phyloP scores from a whole-genome alignment of 1,284 basidiomycete genomes.

The Ustilago trichophora region DNA sequence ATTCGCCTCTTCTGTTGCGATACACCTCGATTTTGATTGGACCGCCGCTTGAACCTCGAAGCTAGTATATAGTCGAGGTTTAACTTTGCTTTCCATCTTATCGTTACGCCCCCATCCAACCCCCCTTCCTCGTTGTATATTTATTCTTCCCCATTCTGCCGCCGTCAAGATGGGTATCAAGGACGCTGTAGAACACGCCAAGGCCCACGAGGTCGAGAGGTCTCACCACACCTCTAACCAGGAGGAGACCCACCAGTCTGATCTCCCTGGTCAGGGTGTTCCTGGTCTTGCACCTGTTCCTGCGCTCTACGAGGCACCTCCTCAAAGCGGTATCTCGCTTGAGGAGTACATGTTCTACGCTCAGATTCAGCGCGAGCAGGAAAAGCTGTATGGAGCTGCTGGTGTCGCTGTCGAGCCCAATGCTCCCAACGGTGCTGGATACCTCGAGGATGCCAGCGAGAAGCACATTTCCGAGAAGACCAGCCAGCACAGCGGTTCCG shows the following conservation, averaged over 20 bases:
- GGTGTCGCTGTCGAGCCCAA: constrained; percentile 28
- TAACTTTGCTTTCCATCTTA: too few relatives aligned
- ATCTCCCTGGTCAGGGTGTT: constrained; percentile 36
- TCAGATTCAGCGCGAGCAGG: constrained; percentile 43
- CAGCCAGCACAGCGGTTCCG: constrained; percentile 5
- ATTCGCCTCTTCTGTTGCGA: too few relatives aligned
- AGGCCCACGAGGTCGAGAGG: constrained; percentile 33
- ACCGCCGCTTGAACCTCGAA: too few relatives aligned
- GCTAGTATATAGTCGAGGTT: too few relatives aligned
- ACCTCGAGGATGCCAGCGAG: constrained; percentile 14
- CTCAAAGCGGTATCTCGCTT: constrained; percentile 12
- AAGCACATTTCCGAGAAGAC: constrained; percentile 12
- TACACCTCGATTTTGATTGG: too few relatives aligned
- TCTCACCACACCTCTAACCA: constrained; percentile 33
- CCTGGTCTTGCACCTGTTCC: constrained; percentile 33
- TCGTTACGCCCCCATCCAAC: neutral
- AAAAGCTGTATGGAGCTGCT: constrained; percentile 29
- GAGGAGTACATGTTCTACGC: constrained; percentile 51
- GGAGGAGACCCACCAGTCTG: constrained; percentile 37
- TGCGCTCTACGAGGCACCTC: constrained; percentile 28
- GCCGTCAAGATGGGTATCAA: constrained; percentile 26
- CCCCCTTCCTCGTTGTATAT: neutral
- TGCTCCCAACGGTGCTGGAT: constrained; percentile 20
- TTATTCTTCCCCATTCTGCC: neutral
- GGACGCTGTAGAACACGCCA: constrained; percentile 16